Evolutionary conservation across 2,329 filamentous ascomycete species (phyloP), one percentile per base, ranked within the genome.

Genomic region (Leptodontidium sp.): DNA sequence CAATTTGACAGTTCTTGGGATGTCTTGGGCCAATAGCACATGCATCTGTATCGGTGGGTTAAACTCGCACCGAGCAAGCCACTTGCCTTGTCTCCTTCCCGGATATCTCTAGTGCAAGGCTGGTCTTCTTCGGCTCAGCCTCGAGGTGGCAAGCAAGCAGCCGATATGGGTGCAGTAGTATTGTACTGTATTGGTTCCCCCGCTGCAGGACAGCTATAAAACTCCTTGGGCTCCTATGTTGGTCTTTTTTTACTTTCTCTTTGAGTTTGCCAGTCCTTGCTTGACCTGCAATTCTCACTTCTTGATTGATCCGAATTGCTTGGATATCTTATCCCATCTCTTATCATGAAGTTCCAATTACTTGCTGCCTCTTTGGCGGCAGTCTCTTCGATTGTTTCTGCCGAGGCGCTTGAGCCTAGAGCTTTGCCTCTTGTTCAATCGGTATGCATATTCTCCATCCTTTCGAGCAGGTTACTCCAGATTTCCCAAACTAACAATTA

Each of bases 341-440:
- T 50, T 4, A 59, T 47, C 45, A 47, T 59, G 57, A 59, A 59
- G 57, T 59, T 59, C 21, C 57, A 45, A 43, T 40, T 59, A n/a
- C 57, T 59, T 24, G 57, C 57, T 26, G 57, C 57, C 57, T 59
- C 57, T 15, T 43, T 59, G 57, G 38, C 57, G 4, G 57, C 38
- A 29, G 17, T 59, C 21, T 45, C 57, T n/a, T 59, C 57, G 14
- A 21, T 59, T 29, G 57, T 59, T 17, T 17, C 38, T 45, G 57
- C 57, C 14, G 57, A 59, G 24, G 35, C 21, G 26, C 21, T 59
- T 43, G 57, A 59, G 57, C 57, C 57, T 9, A 59, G 57, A 59
- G 69, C 68, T 12, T 52, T 71, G 26, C 71, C 71, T 24, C 65
- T 70, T 15, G 71, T 72, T 55, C 65, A 71, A 57, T 72, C 71